phyloP scores from a whole-genome alignment of 2,329 filamentous ascomycete genomes.

The Dactylellina leptospora region DNA sequence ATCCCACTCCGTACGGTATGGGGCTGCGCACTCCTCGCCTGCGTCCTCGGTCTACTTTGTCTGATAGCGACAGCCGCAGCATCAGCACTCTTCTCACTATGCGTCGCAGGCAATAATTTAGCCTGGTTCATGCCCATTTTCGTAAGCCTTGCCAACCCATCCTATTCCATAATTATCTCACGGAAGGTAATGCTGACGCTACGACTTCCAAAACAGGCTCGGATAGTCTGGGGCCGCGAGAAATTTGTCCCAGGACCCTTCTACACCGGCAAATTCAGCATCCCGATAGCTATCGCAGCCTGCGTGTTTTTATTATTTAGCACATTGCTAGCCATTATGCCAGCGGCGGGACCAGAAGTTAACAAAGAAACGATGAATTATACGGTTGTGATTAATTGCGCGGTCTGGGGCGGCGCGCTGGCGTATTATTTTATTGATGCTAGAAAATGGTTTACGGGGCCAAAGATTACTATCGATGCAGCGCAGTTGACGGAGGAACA shows the following conservation, averaged over 20 bases:
- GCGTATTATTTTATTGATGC: slow-evolving; percentile 68
- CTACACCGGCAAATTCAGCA: slow-evolving; percentile 67
- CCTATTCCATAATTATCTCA: no score
- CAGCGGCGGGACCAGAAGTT: slow-evolving; percentile 66
- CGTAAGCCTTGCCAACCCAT: slow-evolving; percentile 57
- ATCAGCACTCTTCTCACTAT: slow-evolving; percentile 69
- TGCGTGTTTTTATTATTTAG: slow-evolving; percentile 68
- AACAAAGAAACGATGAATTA: slow-evolving; percentile 68
- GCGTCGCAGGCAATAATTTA: slow-evolving; percentile 70
- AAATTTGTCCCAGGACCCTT: slow-evolving; percentile 70
- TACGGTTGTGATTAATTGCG: slow-evolving; percentile 69
- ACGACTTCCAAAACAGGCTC: slow-evolving; percentile 52
- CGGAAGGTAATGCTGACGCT: no score
- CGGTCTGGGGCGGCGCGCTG: slow-evolving; percentile 68
- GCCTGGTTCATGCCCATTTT: slow-evolving; percentile 70
- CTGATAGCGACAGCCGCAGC: slow-evolving; percentile 69
- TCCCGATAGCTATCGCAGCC: slow-evolving; percentile 66
- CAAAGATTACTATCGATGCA: slow-evolving; percentile 66
- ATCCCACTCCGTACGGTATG: slow-evolving; percentile 69
- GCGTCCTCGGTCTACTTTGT: slow-evolving; percentile 68
- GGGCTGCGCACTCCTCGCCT: slow-evolving; percentile 65
- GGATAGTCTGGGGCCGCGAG: slow-evolving; percentile 68
- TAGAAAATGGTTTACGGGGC: slow-evolving; percentile 69
- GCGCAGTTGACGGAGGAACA: slow-evolving; percentile 43
- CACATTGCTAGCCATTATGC: slow-evolving; percentile 69